Evolutionary conservation across 73 alveolate species (phyloP).

Genomic region (Paramecium sexaurelia): DNA sequence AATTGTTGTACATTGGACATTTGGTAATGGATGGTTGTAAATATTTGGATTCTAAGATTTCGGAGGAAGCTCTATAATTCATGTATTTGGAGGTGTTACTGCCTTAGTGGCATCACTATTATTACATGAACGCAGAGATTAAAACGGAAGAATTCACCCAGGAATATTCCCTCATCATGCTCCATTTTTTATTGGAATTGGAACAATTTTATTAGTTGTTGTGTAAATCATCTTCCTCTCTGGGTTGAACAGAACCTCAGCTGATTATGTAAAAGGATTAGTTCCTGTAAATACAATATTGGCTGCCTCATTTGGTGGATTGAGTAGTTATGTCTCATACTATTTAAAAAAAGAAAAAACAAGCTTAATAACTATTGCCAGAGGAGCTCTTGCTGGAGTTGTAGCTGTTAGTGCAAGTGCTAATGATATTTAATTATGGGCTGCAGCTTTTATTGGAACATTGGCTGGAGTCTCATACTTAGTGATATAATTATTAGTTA

Average conservation of each 20-base stretch:
- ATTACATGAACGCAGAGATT: constrained; percentile 1
- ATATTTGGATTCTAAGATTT: constrained; percentile 67
- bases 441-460: constrained; percentile 2
- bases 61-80: constrained; percentile 75
- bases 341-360: constrained; percentile 17
- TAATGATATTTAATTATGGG: background rate
- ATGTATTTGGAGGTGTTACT: constrained; percentile 71
- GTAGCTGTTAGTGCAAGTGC: constrained; percentile 47
- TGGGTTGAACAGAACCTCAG: background rate
- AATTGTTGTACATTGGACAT: constrained; percentile 67
- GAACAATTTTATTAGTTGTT: background rate
- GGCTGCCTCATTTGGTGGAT: constrained; percentile 53
- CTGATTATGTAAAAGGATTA: background rate
- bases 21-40: constrained; percentile 74
- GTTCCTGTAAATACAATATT: background rate
- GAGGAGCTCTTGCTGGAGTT: constrained; percentile 60
- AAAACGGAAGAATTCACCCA: constrained; percentile 25
- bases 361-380: background rate
- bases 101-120: constrained; percentile 72
- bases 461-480: constrained; percentile 29
- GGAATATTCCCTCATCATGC: constrained; percentile 41
- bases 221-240: background rate
- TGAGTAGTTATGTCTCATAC: constrained; percentile 11
- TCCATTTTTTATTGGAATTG: constrained; percentile 25
- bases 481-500: background rate